Percentiles rank a stretch among this genome's conserved stretches.
phyloP scores from a whole-genome alignment of 2,329 filamentous ascomycete species.

The Pseudogymnoascus sp. region DNA sequence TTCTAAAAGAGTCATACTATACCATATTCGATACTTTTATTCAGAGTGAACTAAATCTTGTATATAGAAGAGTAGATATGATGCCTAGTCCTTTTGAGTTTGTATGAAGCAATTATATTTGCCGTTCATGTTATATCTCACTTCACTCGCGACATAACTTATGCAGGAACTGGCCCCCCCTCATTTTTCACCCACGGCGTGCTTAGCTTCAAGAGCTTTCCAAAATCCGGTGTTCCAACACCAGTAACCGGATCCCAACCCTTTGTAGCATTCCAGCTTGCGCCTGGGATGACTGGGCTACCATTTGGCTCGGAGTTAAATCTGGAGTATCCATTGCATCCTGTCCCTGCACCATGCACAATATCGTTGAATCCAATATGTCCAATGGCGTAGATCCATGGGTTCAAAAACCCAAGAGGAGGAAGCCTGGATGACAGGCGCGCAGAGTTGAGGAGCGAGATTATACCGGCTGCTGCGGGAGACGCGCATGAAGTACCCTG shows the following conservation, averaged over 20 bases:
- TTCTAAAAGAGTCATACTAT: neutral
- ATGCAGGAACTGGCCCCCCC: constrained; percentile 10
- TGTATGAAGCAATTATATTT: neutral
- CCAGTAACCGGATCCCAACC: constrained; percentile 40
- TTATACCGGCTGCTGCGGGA: constrained; percentile 47
- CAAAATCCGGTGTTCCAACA: constrained; percentile 29
- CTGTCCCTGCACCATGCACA: constrained; percentile 26
- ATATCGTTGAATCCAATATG: constrained; percentile 40
- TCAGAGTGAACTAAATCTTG: neutral
- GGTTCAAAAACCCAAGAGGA: constrained; percentile 49
- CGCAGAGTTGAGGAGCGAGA: constrained; percentile 51
- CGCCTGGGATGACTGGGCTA: constrained; percentile 22
- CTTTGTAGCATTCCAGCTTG: constrained; percentile 32
- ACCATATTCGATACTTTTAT: neutral
- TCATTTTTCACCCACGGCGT: constrained; percentile 16
- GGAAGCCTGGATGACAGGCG: constrained; percentile 19
- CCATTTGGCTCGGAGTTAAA: constrained; percentile 16
- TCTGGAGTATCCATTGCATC: constrained; percentile 22
- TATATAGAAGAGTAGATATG: neutral
- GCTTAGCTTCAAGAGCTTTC: constrained; percentile 17
- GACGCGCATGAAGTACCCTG: constrained; percentile 45
- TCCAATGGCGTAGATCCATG: constrained; percentile 45
- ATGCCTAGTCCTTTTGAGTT: neutral
- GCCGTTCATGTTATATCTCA: neutral
- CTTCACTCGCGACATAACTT: neutral